phyloP scores from a whole-genome alignment of 1,284 basidiomycete species.

The Baeospora myosura region DNA sequence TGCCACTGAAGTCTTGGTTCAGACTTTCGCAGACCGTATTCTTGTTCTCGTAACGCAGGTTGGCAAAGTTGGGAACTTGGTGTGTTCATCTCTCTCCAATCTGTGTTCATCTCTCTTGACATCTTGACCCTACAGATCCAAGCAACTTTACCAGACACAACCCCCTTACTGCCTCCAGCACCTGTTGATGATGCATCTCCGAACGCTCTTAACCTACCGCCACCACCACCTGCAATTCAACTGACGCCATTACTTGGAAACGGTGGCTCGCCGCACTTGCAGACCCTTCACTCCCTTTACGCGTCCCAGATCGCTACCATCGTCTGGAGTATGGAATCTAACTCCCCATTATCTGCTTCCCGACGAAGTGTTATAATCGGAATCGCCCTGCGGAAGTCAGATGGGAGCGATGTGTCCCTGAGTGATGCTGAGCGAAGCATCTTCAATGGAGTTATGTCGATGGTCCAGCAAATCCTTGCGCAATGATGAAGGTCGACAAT shows the following conservation, averaged over 20 bases:
- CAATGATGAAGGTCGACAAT: too few relatives aligned
- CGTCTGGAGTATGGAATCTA: conserved; percentile 57
- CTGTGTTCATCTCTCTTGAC: neutral
- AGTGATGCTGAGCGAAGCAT: conserved; percentile 43
- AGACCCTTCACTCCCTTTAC: conserved; percentile 76
- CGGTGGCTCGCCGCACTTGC: conserved; percentile 53
- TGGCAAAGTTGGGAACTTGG: conserved; percentile 82
- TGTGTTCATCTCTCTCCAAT: conserved; percentile 28
- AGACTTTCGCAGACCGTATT: conserved; percentile 71
- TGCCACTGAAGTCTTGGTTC: conserved; percentile 69
- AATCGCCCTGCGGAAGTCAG: conserved; percentile 47
- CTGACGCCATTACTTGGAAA: conserved; percentile 74
- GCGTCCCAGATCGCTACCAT: conserved; percentile 81
- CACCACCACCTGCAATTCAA: conserved; percentile 65
- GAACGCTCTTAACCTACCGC: conserved; percentile 46
- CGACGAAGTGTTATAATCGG: conserved; percentile 60
- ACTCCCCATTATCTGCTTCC: conserved; percentile 29
- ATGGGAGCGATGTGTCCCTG: conserved; percentile 24
- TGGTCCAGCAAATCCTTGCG: conserved; percentile 42
- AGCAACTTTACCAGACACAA: conserved; percentile 66
- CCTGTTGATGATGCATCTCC: conserved; percentile 27
- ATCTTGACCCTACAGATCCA: conserved; percentile 56
- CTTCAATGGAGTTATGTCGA: conserved; percentile 64
- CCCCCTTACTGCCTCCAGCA: conserved; percentile 44
- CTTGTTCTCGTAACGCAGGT: conserved; percentile 81